Base-by-base conservation (phyloP, 192 early-diverging fungal genomes). In the Coemansia sp. region DNA sequence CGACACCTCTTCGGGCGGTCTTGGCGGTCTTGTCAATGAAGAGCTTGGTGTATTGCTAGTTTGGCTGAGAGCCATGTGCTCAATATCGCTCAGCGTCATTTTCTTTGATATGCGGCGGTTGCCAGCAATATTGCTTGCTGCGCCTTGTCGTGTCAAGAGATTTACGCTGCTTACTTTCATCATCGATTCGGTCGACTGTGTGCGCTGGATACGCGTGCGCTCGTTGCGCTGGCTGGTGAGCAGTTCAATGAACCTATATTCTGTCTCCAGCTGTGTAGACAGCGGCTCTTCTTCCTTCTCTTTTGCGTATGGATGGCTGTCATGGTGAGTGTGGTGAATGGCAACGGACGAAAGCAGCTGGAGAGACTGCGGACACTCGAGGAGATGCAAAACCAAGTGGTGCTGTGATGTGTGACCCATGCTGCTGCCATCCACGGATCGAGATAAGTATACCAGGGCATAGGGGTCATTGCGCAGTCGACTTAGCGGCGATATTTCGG, bases 11-110 rank as follows among this genome's bases (percentile, higher is more conserved):
- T 61, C 38, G 35, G 35, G 59, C 59, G 59, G 38, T 3, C 23
- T 37, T 40, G 35, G 59, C 59, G 59, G 38, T 11, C 19, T 37
- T 40, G 35, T n/a, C 8, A 32, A 3, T 13, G 59, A 35, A 8
- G 35, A 40, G 59, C 59, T 61, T n/a, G 40, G 43, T 13, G 38
- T 44, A 7, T 62, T 39, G 50, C 55, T 46, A 40, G 37, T 23
- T 28, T 58, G 40, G 17, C 62, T 33, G 17, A 62, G 62, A 3
- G 62, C 76, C 38, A 77, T 37, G 6, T 60, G 70, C 66, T 82
- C 80, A 28, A 82, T 70, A 44, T 82, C 80, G 33, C 67, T 65
- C 40, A 82, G 68, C n/a, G 80, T 77, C 66, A 82, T 82, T 10
- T 63, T 57, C 40, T 65, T 66, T 49, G 68, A 67, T 5, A 21